phyloP scores from a whole-genome alignment of 768 basidiomycete genomes.

The Chiua virens region DNA sequence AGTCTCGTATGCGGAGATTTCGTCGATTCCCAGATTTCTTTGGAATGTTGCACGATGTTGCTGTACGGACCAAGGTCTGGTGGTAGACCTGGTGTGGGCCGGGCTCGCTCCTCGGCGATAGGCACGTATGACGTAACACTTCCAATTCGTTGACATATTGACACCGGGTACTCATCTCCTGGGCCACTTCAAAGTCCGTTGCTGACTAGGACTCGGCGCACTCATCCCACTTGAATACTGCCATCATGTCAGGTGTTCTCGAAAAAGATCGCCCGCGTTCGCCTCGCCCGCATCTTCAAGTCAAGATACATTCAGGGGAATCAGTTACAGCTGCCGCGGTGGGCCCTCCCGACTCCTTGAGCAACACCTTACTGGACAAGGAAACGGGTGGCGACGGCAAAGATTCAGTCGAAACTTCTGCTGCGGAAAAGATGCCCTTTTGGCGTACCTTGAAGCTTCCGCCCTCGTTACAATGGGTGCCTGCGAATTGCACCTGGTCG shows the following conservation, averaged over 20 bases:
- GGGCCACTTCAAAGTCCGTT: background rate
- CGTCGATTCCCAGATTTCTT: no score
- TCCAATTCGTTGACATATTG: no score
- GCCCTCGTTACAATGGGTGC: conserved; percentile 50
- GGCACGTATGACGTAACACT: no score
- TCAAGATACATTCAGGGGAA: conserved; percentile 1
- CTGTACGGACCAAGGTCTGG: no score
- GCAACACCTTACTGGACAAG: background rate
- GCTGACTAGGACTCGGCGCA: no score
- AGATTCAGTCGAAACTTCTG: background rate
- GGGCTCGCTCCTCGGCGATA: no score
- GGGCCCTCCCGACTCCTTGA: background rate
- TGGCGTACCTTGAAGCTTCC: conserved; percentile 25
- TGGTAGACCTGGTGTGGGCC: no score
- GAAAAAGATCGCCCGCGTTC: background rate
- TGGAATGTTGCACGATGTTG: no score
- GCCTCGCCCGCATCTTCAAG: conserved; percentile 5
- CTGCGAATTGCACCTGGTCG: conserved; percentile 53
- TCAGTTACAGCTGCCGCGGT: background rate
- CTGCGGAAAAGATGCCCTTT: background rate
- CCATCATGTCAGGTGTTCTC: conserved; percentile 11
- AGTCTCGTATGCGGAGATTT: no score
- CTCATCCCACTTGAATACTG: background rate
- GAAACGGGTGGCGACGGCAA: background rate
- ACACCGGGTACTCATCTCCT: background rate